Conservation (phyloP, 257 asterid genomes). For the Nicotiana otophora region DNA sequence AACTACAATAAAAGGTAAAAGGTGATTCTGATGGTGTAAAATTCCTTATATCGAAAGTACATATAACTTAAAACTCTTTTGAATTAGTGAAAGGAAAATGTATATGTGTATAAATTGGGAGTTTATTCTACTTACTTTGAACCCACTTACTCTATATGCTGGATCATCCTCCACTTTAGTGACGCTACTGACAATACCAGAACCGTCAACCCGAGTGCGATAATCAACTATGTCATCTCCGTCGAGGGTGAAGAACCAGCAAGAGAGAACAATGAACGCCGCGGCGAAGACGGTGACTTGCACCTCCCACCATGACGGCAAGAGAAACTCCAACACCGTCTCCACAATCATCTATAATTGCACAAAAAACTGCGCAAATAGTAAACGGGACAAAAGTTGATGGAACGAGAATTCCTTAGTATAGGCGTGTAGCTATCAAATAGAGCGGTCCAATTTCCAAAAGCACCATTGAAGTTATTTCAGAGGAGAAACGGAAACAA, state of each 20-base stretch:
- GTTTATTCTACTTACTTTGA: neutral
- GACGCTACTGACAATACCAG: conserved; percentile 31
- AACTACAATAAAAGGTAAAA: too few relatives aligned
- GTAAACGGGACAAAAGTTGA: neutral
- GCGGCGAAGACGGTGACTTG: conserved; percentile 68
- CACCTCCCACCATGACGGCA: conserved; percentile 92
- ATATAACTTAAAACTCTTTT: too few relatives aligned
- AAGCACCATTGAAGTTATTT: neutral
- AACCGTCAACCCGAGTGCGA: conserved; percentile 24
- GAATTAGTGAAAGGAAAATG: neutral
- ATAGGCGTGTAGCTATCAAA: neutral
- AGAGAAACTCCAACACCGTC: conserved; percentile 41
- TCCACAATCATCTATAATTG: conserved; percentile 28
- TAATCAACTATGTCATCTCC: conserved; percentile 31
- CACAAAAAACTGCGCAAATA: neutral
- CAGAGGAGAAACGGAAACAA: neutral
- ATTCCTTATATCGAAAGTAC: too few relatives aligned
- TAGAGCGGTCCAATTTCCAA: neutral
- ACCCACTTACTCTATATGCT: neutral
- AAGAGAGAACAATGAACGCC: conserved; percentile 48
- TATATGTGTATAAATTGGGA: neutral
- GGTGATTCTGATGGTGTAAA: too few relatives aligned
- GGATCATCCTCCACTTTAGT: neutral
- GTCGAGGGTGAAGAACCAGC: conserved; percentile 47
- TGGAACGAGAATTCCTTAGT: neutral